Evolutionary conservation across 164 flowering plant genomes (phyloP).

Genomic region (Vitis rotundifolia): DNA sequence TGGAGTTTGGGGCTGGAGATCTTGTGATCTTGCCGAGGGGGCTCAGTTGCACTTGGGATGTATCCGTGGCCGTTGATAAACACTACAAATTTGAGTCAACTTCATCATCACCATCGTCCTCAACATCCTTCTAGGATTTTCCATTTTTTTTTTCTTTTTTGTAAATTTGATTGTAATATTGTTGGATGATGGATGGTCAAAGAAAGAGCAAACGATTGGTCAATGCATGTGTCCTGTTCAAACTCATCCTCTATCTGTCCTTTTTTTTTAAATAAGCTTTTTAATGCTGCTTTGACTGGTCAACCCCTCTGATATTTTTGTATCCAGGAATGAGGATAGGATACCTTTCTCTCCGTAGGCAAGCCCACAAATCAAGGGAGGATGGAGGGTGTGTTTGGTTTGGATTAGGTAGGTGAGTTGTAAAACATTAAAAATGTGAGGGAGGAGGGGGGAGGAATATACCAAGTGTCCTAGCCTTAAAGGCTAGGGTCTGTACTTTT

Average conservation of each 20-base stretch:
- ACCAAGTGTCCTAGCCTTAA: neutral
- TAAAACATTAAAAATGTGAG: too few species aligned
- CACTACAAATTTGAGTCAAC: conserved; percentile 70
- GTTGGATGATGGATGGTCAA: conserved; percentile 13
- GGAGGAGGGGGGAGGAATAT: neutral
- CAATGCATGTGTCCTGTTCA: conserved; percentile 25
- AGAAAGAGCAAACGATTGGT: conserved; percentile 13
- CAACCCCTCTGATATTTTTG: conserved; percentile 9
- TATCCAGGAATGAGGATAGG: neutral
- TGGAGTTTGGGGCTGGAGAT: conserved; percentile 88
- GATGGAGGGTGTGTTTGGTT: too few species aligned
- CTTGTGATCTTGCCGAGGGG: conserved; percentile 42
- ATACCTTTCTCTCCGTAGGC: too few species aligned
- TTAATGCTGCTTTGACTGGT: conserved; percentile 31
- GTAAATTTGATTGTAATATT: neutral
- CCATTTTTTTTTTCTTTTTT: neutral
- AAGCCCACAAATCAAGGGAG: too few species aligned
- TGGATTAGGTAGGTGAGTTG: too few species aligned
- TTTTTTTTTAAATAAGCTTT: conserved; percentile 2
- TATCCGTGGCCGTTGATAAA: conserved; percentile 67
- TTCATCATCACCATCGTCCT: conserved; percentile 16
- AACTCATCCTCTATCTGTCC: conserved; percentile 5
- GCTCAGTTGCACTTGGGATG: conserved; percentile 82
- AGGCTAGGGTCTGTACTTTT: conserved; percentile 3
- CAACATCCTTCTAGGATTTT: neutral